Evolutionary conservation across 2,329 filamentous ascomycete genomes (phyloP), one percentile per base, ranked within the genome.

Genomic region (Paraconiothyrium sp.): DNA sequence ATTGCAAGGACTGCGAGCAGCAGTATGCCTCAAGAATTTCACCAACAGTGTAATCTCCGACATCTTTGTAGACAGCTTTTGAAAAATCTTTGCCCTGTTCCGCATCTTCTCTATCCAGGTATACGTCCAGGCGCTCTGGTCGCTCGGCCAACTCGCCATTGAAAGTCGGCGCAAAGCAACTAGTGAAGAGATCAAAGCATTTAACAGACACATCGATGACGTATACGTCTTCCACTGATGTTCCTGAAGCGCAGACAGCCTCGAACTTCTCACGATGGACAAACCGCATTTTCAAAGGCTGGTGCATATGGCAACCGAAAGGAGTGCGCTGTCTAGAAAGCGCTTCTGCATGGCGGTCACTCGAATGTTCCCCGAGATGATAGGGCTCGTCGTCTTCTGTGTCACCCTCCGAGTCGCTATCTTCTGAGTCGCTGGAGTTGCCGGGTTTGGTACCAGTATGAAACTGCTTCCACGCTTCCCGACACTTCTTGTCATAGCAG

Each of bases 21-120:
- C 49, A 54, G 24, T 63, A 66, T 1, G 54, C 59, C 27, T 59
- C 46, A 3, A 66, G 35, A 7, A 62, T 30, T 27, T 57, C 51
- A 14, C 54, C 32, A n/a, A 64, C 54, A 4, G 54, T 60, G 14
- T 58, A 34, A 2, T 50, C 39, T 9, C n/a, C 48, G 24, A 43
- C 48, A 9, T 57, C 54, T 14, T 54, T 51, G 27, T 57, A 50
- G 30, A 47, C 24, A 10, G 43, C 49, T 24, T 39, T 14, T 4
- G 32, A 24, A n/a, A 37, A 52, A 7, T 41, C 34, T 10, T 39
- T 24, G n/a, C 20, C 41, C n/a, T 43, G 41, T 13, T 37, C 49
- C 8, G 39, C 34, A 3, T 34, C n/a, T 13, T 51, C 35, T 34
- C 57, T 30, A 8, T 54, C 20, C 14, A 32, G 30, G 44, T 37